These are phyloP conservation scores for Calonectria fujianensis DNA, from an alignment of 2,329 filamentous ascomycete species.

Conservation along the genomic window DNA sequence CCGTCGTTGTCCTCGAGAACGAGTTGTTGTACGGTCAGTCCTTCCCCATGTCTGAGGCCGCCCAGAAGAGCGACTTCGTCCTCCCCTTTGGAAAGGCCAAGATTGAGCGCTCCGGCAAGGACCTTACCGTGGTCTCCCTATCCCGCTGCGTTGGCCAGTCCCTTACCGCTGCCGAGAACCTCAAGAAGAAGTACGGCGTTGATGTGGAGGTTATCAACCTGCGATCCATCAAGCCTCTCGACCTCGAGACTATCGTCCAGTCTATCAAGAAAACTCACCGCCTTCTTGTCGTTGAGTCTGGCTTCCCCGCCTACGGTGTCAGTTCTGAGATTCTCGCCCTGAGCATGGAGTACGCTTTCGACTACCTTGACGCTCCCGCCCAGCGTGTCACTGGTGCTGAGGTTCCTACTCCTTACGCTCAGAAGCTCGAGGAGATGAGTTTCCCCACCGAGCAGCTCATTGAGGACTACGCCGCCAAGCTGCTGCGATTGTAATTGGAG, in stretches of 20 bases:
- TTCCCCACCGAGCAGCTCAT: conserved; percentile 96
- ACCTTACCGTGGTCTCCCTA: conserved; percentile 94
- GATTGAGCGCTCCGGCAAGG: conserved; percentile 96
- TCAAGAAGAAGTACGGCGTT: conserved; percentile 97
- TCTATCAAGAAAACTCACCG: conserved; percentile 99
- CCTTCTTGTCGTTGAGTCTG: conserved; percentile 93
- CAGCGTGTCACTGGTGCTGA: conserved; percentile 97
- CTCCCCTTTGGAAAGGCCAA: conserved; percentile 99
- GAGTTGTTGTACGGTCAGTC: conserved; percentile 93
- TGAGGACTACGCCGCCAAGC: conserved; percentile 90
- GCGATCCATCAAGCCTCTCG: conserved; percentile 96
- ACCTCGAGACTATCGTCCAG: conserved; percentile 95
- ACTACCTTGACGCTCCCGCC: conserved; percentile 96
- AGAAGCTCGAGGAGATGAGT: conserved; percentile 93
- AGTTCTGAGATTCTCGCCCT: conserved; percentile 94
- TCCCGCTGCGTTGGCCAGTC: conserved; percentile 97
- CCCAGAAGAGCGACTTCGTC: conserved; percentile 97
- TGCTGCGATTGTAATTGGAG: conserved; percentile 81
- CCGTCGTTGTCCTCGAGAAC: conserved; percentile 93
- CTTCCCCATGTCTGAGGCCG: conserved; percentile 98
- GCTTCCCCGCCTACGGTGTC: conserved; percentile 96
- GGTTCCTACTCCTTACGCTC: conserved; percentile 96
- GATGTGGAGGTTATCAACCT: conserved; percentile 99
- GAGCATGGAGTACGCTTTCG: conserved; percentile 98
- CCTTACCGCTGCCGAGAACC: conserved; percentile 88